Base-by-base conservation (phyloP, 2,329 filamentous ascomycete species). In the Aureobasidium namibiae region DNA sequence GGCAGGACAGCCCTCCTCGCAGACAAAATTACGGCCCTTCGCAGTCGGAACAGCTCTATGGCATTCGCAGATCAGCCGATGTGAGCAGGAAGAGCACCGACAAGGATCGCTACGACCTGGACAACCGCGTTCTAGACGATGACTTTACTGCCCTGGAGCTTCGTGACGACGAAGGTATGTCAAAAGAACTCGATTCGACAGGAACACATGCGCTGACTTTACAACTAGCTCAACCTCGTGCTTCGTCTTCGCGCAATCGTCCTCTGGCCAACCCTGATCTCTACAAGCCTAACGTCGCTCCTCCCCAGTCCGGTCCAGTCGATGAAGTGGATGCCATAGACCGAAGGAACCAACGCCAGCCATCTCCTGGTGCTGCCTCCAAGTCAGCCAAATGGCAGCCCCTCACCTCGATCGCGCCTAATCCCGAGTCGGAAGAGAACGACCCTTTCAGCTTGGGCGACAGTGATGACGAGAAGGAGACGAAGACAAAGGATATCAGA, bases 381-480 rank as follows among this genome's bases (percentile, higher is more conserved):
- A 94, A 91, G 76, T 75, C 83, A 46, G 96, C 92, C 81, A 99
- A 99, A 77, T 99, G 94, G 94, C 92, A 99, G 73, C 92, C 94
- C 10, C 77, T 99, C 66, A 90, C 92, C 13, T 82, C 87, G 0
- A 85, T 96, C 14, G 89, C 95, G 64, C 90, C 92, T 1, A 87
- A 83, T 63, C 92, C 92, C 14, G 88, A 96, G 62, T 81, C 82
- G 18, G 77, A 97, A 65, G 78, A 97, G 66, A 92, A 96, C 67
- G 94, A 99, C 69, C 94, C 94, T 0, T 99, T 99, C 75, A 96
- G 91, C 68, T 81, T 99, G 14, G 94, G 94, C 5, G 92, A 97
- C 67, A 95, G 90, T 68, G 92, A 97, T 65, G 92, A 96, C 65
- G 94, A 99, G 73, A 88, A 88, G 66, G 89, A 92, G 56, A 74